These are phyloP conservation scores for Blastocystis hominis DNA, from an alignment of 352 stramenopile genomes.

Conservation along the genomic window DNA sequence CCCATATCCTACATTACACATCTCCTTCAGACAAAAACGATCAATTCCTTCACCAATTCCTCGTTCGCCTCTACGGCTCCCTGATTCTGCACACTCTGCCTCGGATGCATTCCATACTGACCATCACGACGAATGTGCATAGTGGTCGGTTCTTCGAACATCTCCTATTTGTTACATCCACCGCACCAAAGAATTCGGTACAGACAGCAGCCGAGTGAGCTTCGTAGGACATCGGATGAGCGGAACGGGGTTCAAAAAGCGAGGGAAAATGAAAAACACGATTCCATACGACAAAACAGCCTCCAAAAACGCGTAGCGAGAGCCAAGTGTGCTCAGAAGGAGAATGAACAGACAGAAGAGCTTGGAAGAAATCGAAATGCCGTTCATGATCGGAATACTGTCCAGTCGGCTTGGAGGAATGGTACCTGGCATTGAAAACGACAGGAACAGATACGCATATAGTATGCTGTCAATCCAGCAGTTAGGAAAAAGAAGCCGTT, in stretches of 20 bases:
- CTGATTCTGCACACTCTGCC: not conserved
- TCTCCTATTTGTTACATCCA: not conserved
- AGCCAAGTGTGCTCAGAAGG: not conserved
- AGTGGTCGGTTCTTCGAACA: not conserved
- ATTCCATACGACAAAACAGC: not conserved
- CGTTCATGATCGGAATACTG: not conserved
- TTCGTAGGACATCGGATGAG: not conserved
- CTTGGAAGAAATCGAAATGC: constrained; percentile 4
- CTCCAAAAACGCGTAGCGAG: not conserved
- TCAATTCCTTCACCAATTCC: constrained; percentile 10
- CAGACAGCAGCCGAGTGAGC: not conserved
- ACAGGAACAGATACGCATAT: not conserved
- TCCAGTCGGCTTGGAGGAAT: not conserved
- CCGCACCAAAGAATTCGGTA: not conserved
- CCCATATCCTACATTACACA: constrained; percentile 8
- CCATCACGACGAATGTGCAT: not conserved
- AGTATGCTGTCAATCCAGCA: not conserved
- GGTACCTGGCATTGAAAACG: not conserved
- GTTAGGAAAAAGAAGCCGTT: not conserved
- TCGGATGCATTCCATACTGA: not conserved
- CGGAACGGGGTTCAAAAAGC: not conserved
- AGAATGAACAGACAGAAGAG: not conserved
- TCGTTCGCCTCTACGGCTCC: not conserved
- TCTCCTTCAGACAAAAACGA: not conserved
- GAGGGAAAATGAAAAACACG: not conserved